These are phyloP conservation scores for Lasiodiplodia gonubiensis DNA, from an alignment of 2,329 filamentous ascomycete genomes.

Conservation along the genomic window DNA sequence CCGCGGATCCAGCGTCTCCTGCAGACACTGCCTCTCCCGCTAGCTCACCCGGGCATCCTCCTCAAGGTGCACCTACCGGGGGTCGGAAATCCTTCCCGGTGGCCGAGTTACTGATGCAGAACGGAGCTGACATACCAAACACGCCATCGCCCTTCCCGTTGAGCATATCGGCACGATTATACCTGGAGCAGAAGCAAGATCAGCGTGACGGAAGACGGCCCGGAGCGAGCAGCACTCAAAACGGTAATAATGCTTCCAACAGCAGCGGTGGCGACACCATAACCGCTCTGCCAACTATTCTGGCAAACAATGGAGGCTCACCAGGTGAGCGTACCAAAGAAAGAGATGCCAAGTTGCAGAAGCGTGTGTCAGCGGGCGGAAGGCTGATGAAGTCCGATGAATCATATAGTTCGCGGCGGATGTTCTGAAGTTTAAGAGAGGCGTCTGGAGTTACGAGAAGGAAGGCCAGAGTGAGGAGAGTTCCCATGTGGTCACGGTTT, in stretches of 20 bases:
- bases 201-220: slow-evolving; percentile 46
- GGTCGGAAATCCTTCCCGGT: slow-evolving; percentile 73
- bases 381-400: slow-evolving; percentile 50
- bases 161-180: slow-evolving; percentile 77
- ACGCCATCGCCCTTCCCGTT: slow-evolving; percentile 81
- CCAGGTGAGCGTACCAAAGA: slow-evolving; percentile 46
- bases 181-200: slow-evolving; percentile 77
- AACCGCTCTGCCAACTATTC: slow-evolving; percentile 64
- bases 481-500: not conserved
- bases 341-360: slow-evolving; percentile 45
- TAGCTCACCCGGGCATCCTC: slow-evolving; percentile 51
- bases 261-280: slow-evolving; percentile 60
- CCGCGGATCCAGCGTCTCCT: slow-evolving; percentile 87
- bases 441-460: slow-evolving; percentile 19
- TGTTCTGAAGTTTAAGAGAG: slow-evolving; percentile 27
- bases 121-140: slow-evolving; percentile 84
- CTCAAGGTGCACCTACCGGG: slow-evolving; percentile 47
- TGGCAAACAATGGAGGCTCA: slow-evolving; percentile 47
- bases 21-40: slow-evolving; percentile 53
- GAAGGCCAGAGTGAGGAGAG: not conserved
- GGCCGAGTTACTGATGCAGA: slow-evolving; percentile 89
- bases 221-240: slow-evolving; percentile 3
- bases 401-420: slow-evolving; percentile 38
- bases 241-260: slow-evolving; percentile 6
- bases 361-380: slow-evolving; percentile 48